Conservation (phyloP, 139 green algal species). For the Astrephomene gubernaculifera region DNA sequence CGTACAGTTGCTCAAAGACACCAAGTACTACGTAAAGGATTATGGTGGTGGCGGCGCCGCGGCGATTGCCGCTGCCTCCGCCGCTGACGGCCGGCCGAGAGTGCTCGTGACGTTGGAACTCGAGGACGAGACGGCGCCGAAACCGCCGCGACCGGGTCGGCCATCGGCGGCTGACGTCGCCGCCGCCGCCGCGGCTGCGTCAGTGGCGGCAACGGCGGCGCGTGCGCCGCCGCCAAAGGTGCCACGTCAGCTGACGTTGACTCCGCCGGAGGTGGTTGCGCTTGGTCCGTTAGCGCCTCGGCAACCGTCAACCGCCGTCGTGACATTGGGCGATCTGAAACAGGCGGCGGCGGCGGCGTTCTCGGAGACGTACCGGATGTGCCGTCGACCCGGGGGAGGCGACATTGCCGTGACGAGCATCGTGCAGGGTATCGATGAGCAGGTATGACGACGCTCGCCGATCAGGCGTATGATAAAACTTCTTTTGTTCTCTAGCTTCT, state of each 20-base stretch:
- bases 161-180: not conserved
- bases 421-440: not conserved
- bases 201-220: not conserved
- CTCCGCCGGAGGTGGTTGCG: not conserved
- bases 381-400: conserved; percentile 47
- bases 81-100: not conserved
- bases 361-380: conserved; percentile 80
- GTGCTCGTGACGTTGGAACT: conserved; percentile 28
- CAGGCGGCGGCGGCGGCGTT: conserved; percentile 57
- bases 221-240: conserved; percentile 2
- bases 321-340: conserved; percentile 65
- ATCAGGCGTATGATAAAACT: too few species aligned
- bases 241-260: not conserved
- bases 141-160: not conserved
- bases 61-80: conserved; percentile 20
- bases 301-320: not conserved
- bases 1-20: conserved; percentile 80
- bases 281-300: not conserved
- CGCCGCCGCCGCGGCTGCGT: not conserved
- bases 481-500: too few species aligned
- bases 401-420: conserved; percentile 1
- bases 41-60: conserved; percentile 55
- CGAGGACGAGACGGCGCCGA: not conserved
- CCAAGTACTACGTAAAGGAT: conserved; percentile 92
- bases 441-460: conserved; percentile 6